Conservation (phyloP, 2,329 filamentous ascomycete species). For the Aspergillus glaucus region DNA sequence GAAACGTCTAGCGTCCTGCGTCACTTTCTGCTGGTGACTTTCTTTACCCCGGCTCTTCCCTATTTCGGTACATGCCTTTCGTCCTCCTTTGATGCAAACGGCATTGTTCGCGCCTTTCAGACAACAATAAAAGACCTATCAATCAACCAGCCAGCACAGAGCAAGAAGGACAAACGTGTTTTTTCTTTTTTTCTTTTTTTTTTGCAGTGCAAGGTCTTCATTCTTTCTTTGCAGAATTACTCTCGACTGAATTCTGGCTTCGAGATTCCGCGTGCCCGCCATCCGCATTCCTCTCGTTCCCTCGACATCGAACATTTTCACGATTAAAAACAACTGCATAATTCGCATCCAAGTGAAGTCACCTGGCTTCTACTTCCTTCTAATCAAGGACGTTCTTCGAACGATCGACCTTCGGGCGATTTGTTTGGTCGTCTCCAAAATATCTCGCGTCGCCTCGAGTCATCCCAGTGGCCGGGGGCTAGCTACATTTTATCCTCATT, state of each 20-base stretch:
- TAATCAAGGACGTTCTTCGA: too few species aligned
- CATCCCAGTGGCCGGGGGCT: background rate
- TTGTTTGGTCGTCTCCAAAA: background rate
- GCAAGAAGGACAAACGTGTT: background rate
- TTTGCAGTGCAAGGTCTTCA: slow-evolving; percentile 16
- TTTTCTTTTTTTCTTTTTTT: background rate
- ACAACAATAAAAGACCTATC: background rate
- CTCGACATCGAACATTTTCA: slow-evolving; percentile 13
- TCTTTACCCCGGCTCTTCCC: slow-evolving; percentile 3
- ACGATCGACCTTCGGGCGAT: background rate
- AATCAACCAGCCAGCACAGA: background rate
- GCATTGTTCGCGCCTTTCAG: background rate
- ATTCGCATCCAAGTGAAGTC: too few species aligned
- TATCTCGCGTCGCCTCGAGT: background rate
- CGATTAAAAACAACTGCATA: slow-evolving; percentile 2
- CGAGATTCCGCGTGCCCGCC: background rate
- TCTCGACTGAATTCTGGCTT: background rate
- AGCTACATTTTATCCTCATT: background rate
- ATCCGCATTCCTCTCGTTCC: slow-evolving; percentile 19
- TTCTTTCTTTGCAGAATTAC: background rate
- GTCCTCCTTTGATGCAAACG: slow-evolving; percentile 1
- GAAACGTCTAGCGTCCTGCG: slow-evolving; percentile 3
- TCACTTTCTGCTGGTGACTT: slow-evolving; percentile 1
- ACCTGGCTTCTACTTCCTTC: too few species aligned
- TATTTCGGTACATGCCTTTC: background rate